Base-by-base conservation (phyloP, 805 yeast species). In the Zygosaccharomyces bisporus region DNA sequence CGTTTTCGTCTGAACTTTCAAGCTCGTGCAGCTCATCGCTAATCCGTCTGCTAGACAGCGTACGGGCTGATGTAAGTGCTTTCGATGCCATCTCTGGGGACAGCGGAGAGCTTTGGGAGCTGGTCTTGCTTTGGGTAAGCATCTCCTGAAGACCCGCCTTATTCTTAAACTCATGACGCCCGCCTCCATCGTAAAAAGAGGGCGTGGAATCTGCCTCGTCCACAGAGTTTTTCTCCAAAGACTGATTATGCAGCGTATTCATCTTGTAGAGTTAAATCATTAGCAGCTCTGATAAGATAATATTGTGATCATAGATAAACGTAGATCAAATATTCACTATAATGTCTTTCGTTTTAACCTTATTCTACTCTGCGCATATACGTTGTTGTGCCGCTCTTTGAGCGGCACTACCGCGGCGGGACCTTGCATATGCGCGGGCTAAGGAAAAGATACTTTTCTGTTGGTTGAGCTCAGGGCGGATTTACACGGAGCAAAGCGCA, bases 1-100 rank as follows among this genome's bases (percentile, higher is more conserved):
- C 42, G 13, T 39, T 44, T 20, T 46, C 50, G 20, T 37, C 40
- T 7, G 4, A 10, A 3, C 39, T 27, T 13, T 49, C 50, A 30
- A 49, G 21, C 23, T 47, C 49, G 3, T 48, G 32, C 9, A 46
- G 43, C 12, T 55, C 61, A 32, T 51, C 52, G 14, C 4, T 10
- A n/a, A 27, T 10, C 31, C 7, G 31, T 30, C 55, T 56, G 8
- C 52, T 53, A 10, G 58, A 27, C 8, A 27, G 31, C 13, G 31
- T 27, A 10, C 13, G 31, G 14, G 14, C 31, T 14, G n/a, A 12
- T 3, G 31, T 10, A 14, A 6, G 14, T 27, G n/a, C 31, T 4
- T n/a, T 27, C 8, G 16, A 27, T 10, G 13, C 31, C 31, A 27
- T n/a, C 13, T 27, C 31, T n/a, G 14, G 31, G 31, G 31, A 6